A percentile compares a stretch with the other conserved stretches of the same genome.
Evolutionary conservation across 2,329 filamentous ascomycete genomes (phyloP).

Genomic region (Fusarium keratoplasticum): DNA sequence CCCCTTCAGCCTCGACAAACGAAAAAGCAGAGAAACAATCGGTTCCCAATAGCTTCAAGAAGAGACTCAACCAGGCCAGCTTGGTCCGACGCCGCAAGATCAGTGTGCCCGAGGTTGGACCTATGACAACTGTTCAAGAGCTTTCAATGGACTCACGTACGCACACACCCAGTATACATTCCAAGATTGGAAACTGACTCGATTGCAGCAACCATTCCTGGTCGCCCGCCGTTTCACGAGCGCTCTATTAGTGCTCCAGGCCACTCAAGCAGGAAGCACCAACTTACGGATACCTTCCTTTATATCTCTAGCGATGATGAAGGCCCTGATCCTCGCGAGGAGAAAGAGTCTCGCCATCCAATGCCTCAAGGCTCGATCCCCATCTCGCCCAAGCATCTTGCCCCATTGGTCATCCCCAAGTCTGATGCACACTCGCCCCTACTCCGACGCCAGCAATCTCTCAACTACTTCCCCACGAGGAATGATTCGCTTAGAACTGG

Average conservation of each 20-base stretch:
- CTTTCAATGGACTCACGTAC: conserved; percentile 77
- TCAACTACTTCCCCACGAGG: conserved; percentile 60
- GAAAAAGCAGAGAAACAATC: conserved; percentile 55
- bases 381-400: conserved; percentile 64
- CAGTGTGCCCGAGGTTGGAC: conserved; percentile 73
- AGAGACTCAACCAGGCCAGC: conserved; percentile 69
- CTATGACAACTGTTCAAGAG: conserved; percentile 77
- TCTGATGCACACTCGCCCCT: conserved; percentile 31
- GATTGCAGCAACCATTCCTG: conserved; percentile 72
- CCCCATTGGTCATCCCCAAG: conserved; percentile 68
- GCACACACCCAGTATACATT: conserved; percentile 39
- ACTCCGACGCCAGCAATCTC: conserved; percentile 52
- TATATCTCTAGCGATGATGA: conserved; percentile 40
- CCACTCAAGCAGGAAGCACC: conserved; percentile 59
- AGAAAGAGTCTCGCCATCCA: conserved; percentile 35
- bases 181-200: conserved; percentile 27
- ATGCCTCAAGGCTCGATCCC: conserved; percentile 33
- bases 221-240: conserved; percentile 72
- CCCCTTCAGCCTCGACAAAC: conserved; percentile 54
- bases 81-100: conserved; percentile 70
- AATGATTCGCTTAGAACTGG: conserved; percentile 57
- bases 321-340: conserved; percentile 35
- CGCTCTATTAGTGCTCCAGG: conserved; percentile 72
- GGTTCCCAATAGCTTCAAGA: conserved; percentile 56
- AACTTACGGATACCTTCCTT: conserved; percentile 41